phyloP scores from a whole-genome alignment of 176 grass and related monocot species.

The Aegilops bicornis region DNA sequence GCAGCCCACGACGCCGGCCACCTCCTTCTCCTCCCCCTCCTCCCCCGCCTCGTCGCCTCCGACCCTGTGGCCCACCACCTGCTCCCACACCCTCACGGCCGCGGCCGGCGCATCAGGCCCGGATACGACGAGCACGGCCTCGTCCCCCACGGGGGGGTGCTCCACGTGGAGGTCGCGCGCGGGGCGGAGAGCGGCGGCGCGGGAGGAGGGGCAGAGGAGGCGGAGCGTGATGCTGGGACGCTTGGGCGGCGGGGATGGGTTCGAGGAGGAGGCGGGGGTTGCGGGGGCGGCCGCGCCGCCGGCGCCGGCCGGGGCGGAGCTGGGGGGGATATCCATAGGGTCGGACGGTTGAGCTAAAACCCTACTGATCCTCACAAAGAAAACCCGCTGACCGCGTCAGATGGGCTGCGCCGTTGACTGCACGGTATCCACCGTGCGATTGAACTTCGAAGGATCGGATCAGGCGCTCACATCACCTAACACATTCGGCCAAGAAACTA shows the following conservation, averaged over 20 bases:
- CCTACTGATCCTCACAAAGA: slow-evolving; percentile 27
- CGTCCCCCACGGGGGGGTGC: slow-evolving; percentile 45
- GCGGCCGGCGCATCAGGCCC: slow-evolving; percentile 37
- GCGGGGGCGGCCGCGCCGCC: neutral
- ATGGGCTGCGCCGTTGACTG: neutral
- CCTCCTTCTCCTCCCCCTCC: slow-evolving; percentile 45
- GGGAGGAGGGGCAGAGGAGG: slow-evolving; percentile 46
- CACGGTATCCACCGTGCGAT: neutral
- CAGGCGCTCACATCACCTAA: no score
- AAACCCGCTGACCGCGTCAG: neutral
- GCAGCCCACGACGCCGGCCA: slow-evolving; percentile 48
- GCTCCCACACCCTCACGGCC: slow-evolving; percentile 57
- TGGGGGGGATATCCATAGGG: slow-evolving; percentile 46
- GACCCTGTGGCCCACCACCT: slow-evolving; percentile 25
- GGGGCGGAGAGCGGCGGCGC: slow-evolving; percentile 24
- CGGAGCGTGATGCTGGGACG: slow-evolving; percentile 50
- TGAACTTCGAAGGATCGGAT: neutral
- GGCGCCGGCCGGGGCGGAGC: slow-evolving; percentile 5
- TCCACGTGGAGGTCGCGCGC: slow-evolving; percentile 51
- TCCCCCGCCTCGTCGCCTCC: slow-evolving; percentile 32
- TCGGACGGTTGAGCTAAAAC: slow-evolving; percentile 51
- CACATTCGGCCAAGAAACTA: no score
- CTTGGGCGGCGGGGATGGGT: slow-evolving; percentile 40
- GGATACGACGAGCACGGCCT: slow-evolving; percentile 45
- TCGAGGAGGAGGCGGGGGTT: slow-evolving; percentile 29